These are phyloP conservation scores for Globisporangium radiosum DNA, from an alignment of 352 stramenopile species.

Conservation along the genomic window DNA sequence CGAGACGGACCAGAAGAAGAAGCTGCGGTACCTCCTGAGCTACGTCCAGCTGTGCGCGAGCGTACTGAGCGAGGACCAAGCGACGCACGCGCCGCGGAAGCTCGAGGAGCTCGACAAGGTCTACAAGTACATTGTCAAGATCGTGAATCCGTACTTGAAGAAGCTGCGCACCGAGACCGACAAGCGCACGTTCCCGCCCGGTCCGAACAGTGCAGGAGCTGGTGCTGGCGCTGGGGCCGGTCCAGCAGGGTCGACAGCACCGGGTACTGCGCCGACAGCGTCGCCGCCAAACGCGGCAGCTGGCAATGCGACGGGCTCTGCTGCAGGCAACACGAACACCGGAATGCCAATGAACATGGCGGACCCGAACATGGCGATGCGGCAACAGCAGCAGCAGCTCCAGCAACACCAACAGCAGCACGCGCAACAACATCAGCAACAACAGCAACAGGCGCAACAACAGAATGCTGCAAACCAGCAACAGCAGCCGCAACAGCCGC, in stretches of 20 bases:
- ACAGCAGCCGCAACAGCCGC: constrained; percentile 17
- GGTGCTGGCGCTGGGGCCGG: constrained; percentile 7
- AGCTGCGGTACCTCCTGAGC: constrained; percentile 74
- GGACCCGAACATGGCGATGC: constrained; percentile 21
- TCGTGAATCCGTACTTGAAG: constrained; percentile 83
- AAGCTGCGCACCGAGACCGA: constrained; percentile 78
- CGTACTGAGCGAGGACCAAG: constrained; percentile 73
- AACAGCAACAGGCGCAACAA: constrained; percentile 1
- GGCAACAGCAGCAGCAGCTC: constrained; percentile 27
- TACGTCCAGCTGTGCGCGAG: constrained; percentile 78
- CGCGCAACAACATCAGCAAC: constrained; percentile 11
- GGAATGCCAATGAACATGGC: constrained; percentile 16
- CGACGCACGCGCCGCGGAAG: constrained; percentile 61
- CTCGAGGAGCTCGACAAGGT: constrained; percentile 83
- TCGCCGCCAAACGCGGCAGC: constrained; percentile 8
- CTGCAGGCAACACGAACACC: not conserved
- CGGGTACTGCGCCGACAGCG: not conserved
- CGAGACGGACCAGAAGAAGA: constrained; percentile 84
- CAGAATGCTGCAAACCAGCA: constrained; percentile 16
- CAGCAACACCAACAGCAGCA: constrained; percentile 20
- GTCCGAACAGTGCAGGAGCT: not conserved
- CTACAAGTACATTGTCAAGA: constrained; percentile 88
- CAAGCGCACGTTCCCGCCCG: constrained; percentile 44
- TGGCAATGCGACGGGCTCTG: not conserved
- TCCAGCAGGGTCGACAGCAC: not conserved